Percentiles rank a stretch among this genome's conserved stretches.
These are phyloP conservation scores for Exophiala xenobiotica DNA, from an alignment of 2,329 filamentous ascomycete genomes.

Conservation along the genomic window DNA sequence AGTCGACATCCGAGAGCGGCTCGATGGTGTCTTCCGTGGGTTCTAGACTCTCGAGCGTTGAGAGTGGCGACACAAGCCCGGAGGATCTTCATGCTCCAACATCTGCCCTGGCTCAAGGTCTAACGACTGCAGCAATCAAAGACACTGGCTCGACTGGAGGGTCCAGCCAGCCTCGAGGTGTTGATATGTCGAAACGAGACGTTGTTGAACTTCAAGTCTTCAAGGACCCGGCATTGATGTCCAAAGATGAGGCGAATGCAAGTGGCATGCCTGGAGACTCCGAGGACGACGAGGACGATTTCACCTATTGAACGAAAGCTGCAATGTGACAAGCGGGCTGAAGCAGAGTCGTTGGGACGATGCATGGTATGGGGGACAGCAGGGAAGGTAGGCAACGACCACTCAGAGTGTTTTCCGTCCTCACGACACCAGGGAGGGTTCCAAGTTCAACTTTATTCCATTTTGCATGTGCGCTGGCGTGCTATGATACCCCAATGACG, in stretches of 20 bases:
- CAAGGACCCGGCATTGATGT: constrained; percentile 16
- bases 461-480: not conserved
- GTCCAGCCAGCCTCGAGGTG: not conserved
- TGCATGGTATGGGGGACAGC: not conserved
- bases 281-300: constrained; percentile 19
- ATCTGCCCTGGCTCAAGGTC: not conserved
- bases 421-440: too few relatives aligned
- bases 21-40: constrained; percentile 4
- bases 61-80: constrained; percentile 5
- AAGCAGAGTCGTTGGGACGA: too few relatives aligned
- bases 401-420: not conserved
- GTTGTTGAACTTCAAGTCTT: constrained; percentile 1
- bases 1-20: constrained; percentile 3
- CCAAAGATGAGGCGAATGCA: constrained; percentile 8
- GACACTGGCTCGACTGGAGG: not conserved
- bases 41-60: constrained; percentile 1
- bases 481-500: too few relatives aligned
- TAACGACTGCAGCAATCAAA: not conserved
- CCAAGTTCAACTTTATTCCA: too few relatives aligned
- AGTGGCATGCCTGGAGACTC: constrained; percentile 2
- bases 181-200: not conserved
- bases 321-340: too few relatives aligned
- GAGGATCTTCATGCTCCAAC: constrained; percentile 3
- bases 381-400: not conserved
- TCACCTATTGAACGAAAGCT: constrained; percentile 10